Conservation (phyloP, 345 rosid species). For the Moricandia moricandioides region DNA sequence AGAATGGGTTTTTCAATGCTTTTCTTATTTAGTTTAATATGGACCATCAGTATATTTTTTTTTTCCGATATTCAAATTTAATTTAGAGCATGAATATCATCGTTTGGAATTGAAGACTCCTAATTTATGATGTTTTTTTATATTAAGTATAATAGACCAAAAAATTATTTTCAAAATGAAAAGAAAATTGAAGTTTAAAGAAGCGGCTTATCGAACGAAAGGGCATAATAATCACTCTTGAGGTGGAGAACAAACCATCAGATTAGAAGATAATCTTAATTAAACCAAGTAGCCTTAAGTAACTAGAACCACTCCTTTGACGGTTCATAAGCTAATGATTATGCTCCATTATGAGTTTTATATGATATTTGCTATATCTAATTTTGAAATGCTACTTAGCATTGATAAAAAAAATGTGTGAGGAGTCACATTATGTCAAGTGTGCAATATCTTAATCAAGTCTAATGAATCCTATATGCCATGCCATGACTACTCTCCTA, state of each 20-base stretch:
- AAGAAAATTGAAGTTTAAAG: not conserved
- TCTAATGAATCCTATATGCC: conserved; percentile 2
- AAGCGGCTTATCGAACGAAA: conserved; percentile 26
- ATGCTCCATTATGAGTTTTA: conserved; percentile 31
- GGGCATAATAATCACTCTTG: conserved; percentile 16
- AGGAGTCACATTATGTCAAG: conserved; percentile 25
- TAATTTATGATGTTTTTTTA: not conserved
- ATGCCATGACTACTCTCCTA: conserved; percentile 13
- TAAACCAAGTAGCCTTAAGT: conserved; percentile 19
- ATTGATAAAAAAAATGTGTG: conserved; percentile 17
- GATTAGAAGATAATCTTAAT: conserved; percentile 26
- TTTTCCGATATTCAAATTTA: not conserved
- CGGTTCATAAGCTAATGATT: conserved; percentile 37
- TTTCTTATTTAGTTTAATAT: not conserved
- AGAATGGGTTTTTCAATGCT: not conserved
- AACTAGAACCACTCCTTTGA: conserved; percentile 39
- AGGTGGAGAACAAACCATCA: conserved; percentile 13
- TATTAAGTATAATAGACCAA: not conserved
- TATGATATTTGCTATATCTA: conserved; percentile 9
- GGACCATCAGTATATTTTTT: not conserved
- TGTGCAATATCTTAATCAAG: conserved; percentile 21
- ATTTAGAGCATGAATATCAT: not conserved
- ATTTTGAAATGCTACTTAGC: conserved; percentile 13
- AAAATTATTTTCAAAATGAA: not conserved
- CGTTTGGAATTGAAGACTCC: not conserved